Conservation (phyloP, 331 rosid genomes). For the Cydonia oblonga region DNA sequence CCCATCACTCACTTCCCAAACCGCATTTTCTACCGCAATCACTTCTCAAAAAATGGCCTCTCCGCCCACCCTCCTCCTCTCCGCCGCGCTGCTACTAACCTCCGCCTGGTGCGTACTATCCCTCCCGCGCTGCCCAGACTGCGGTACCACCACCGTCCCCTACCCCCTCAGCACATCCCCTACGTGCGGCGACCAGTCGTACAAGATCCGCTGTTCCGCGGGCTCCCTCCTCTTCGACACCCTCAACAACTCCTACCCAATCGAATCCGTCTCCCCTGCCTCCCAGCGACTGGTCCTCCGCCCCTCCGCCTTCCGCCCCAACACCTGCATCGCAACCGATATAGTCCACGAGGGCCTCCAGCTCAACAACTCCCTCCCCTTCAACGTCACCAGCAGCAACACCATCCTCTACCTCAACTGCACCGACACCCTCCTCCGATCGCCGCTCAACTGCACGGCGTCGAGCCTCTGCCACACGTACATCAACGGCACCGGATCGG, state of each 20-base stretch:
- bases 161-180: conserved; percentile 54
- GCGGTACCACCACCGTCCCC: conserved; percentile 56
- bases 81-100: conserved; percentile 27
- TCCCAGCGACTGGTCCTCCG: conserved; percentile 49
- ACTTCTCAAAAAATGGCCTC: conserved; percentile 10
- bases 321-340: conserved; percentile 56
- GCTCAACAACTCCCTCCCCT: conserved; percentile 48
- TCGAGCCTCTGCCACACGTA: conserved; percentile 43
- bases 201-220: conserved; percentile 49
- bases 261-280: conserved; percentile 38
- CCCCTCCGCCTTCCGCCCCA: conserved; percentile 32
- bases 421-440: conserved; percentile 28
- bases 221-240: conserved; percentile 44
- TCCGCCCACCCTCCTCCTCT: conserved; percentile 10
- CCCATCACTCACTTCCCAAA: not conserved
- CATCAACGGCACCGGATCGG: conserved; percentile 32
- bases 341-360: conserved; percentile 41
- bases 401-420: conserved; percentile 76
- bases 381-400: conserved; percentile 75
- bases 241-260: conserved; percentile 60
- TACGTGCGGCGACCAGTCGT: conserved; percentile 52
- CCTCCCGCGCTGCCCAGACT: conserved; percentile 32
- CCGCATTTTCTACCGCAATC: not conserved
- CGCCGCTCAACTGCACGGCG: conserved; percentile 63
- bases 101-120: conserved; percentile 12